Percentiles rank a stretch among this genome's conserved stretches.
These are phyloP conservation scores for Solanum appendiculatum DNA, from an alignment of 257 asterid species.

Conservation along the genomic window DNA sequence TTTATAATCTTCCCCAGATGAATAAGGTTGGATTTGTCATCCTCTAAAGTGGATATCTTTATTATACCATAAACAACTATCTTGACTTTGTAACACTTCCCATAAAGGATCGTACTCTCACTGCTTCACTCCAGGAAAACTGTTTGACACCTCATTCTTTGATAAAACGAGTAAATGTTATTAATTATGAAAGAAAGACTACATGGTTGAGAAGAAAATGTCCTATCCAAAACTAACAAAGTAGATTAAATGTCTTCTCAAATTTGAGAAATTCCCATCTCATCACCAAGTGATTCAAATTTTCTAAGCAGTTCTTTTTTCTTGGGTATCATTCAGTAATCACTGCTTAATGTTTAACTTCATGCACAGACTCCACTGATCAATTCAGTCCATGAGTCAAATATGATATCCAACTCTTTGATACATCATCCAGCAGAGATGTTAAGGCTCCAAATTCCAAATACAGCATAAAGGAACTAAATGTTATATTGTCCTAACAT, in stretches of 20 bases:
- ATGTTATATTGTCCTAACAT: background rate
- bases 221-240: background rate
- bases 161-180: background rate
- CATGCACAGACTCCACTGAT: background rate
- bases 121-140: background rate
- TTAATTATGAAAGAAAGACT: background rate
- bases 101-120: background rate
- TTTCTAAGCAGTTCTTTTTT: background rate
- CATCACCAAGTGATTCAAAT: background rate
- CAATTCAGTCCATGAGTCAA: background rate
- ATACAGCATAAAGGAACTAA: background rate
- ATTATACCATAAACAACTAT: background rate
- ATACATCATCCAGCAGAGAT: background rate
- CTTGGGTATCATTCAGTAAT: background rate
- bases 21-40: background rate
- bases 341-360: background rate
- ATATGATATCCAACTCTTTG: background rate
- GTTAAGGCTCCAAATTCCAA: background rate
- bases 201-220: background rate
- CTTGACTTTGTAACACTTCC: background rate
- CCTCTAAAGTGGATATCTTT: background rate
- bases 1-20: background rate
- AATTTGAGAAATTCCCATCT: background rate
- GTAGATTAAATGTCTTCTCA: background rate
- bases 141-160: background rate